Evolutionary conservation across 805 yeast species (phyloP).

Genomic region (Myxozyma geophila): DNA sequence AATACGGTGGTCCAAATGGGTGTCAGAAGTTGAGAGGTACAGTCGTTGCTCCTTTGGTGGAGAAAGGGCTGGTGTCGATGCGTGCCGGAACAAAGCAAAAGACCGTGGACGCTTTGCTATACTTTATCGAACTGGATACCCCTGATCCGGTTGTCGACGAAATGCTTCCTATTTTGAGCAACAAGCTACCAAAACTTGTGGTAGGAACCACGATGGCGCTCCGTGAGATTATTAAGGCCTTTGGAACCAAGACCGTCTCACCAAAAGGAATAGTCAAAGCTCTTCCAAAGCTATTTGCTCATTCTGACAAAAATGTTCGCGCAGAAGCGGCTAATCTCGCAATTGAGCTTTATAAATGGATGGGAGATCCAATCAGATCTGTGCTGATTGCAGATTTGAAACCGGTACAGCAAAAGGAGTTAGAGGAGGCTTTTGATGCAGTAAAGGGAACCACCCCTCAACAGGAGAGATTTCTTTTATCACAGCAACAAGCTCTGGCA

Average conservation of each 20-base stretch:
- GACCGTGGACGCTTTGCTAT: constrained; percentile 63
- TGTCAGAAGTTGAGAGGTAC: constrained; percentile 48
- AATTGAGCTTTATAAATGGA: constrained; percentile 72
- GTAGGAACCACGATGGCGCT: constrained; percentile 67
- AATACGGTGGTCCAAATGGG: constrained; percentile 57
- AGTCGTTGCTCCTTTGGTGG: constrained; percentile 58
- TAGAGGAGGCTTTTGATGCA: constrained; percentile 67
- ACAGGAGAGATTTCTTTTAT: constrained; percentile 61
- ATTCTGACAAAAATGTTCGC: constrained; percentile 86
- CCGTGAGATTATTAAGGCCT: constrained; percentile 57
- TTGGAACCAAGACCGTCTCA: constrained; percentile 66
- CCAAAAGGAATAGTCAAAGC: constrained; percentile 61
- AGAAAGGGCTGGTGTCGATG: constrained; percentile 78
- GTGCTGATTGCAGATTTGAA: constrained; percentile 72
- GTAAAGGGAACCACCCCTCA: constrained; percentile 45
- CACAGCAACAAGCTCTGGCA: constrained; percentile 55
- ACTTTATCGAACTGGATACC: constrained; percentile 66
- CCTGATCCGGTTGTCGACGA: constrained; percentile 71
- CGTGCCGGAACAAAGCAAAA: constrained; percentile 74
- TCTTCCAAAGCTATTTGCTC: constrained; percentile 73
- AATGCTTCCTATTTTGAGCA: constrained; percentile 62
- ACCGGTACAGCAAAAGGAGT: constrained; percentile 89
- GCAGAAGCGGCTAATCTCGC: constrained; percentile 72
- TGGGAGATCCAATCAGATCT: constrained; percentile 65
- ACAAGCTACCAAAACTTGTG: constrained; percentile 77